Conservation (phyloP, 139 green algal species). For the Raphidocelis subcapitata region DNA sequence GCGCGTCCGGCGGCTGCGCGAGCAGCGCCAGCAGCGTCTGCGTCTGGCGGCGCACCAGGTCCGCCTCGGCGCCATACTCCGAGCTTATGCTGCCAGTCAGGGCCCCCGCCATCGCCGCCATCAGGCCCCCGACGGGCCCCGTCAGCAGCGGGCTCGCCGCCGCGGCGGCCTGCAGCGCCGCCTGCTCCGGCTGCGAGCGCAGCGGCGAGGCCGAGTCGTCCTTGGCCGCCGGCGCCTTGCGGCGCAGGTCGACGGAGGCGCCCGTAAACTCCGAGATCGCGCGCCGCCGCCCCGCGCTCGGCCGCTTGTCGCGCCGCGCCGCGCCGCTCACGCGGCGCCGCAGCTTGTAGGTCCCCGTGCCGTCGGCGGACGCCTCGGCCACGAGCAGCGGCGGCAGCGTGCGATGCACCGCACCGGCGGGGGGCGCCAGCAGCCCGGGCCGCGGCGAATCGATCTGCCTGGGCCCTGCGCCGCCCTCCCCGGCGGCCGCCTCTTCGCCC, state of each 20-base stretch:
- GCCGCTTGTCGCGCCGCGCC: constrained; percentile 5
- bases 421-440: background rate
- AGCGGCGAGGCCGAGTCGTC: background rate
- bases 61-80: constrained; percentile 17
- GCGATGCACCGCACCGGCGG: background rate
- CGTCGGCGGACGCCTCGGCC: background rate
- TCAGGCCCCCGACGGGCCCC: background rate
- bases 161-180: background rate
- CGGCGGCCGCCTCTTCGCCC: background rate
- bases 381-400: constrained; percentile 11
- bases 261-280: constrained; percentile 26
- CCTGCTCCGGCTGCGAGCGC: background rate
- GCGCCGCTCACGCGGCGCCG: background rate
- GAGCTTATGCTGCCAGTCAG: background rate
- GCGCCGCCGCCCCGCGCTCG: constrained; percentile 12
- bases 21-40: constrained; percentile 19
- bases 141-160: background rate
- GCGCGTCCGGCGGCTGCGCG: background rate
- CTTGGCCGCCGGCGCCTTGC: background rate
- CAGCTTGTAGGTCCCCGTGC: background rate
- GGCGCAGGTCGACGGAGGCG: background rate
- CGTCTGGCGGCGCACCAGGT: constrained; percentile 18
- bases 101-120: background rate
- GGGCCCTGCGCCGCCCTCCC: background rate
- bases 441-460: background rate